Conservation (phyloP, 805 yeast genomes). For the Spathaspora sp. region DNA sequence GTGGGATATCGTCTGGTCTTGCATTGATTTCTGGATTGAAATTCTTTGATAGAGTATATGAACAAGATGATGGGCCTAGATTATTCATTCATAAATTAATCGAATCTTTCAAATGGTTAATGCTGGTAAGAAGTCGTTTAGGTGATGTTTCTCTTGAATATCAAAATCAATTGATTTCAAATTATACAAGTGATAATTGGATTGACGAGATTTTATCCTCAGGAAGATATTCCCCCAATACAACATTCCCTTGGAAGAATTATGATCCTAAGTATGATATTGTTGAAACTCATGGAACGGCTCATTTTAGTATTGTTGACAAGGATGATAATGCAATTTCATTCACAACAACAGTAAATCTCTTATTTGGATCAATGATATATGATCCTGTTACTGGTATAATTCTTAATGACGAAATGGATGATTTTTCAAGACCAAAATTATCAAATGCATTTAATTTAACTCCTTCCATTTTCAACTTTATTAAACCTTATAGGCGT, state of each 20-base stretch:
- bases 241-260: slow-evolving; percentile 65
- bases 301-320: slow-evolving; percentile 83
- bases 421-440: slow-evolving; percentile 79
- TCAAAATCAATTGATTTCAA: slow-evolving; percentile 29
- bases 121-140: slow-evolving; percentile 76
- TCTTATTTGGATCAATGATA: slow-evolving; percentile 77
- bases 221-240: slow-evolving; percentile 47
- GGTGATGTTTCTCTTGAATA: slow-evolving; percentile 57
- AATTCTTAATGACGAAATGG: slow-evolving; percentile 87
- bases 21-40: slow-evolving; percentile 75
- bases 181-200: slow-evolving; percentile 56
- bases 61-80: slow-evolving; percentile 14
- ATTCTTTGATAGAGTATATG: slow-evolving; percentile 45
- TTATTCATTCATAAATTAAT: slow-evolving; percentile 61
- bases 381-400: slow-evolving; percentile 82
- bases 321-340: slow-evolving; percentile 71
- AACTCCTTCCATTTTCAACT: slow-evolving; percentile 78
- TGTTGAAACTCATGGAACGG: slow-evolving; percentile 84
- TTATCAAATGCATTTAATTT: slow-evolving; percentile 73
- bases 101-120: slow-evolving; percentile 94
- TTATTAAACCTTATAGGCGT: slow-evolving; percentile 68
- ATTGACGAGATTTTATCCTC: slow-evolving; percentile 39
- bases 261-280: slow-evolving; percentile 78
- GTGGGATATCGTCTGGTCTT: slow-evolving; percentile 81
- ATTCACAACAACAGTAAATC: slow-evolving; percentile 84